Evolutionary conservation across 306 rosid species (phyloP).

Genomic region (Vicia sativa): DNA sequence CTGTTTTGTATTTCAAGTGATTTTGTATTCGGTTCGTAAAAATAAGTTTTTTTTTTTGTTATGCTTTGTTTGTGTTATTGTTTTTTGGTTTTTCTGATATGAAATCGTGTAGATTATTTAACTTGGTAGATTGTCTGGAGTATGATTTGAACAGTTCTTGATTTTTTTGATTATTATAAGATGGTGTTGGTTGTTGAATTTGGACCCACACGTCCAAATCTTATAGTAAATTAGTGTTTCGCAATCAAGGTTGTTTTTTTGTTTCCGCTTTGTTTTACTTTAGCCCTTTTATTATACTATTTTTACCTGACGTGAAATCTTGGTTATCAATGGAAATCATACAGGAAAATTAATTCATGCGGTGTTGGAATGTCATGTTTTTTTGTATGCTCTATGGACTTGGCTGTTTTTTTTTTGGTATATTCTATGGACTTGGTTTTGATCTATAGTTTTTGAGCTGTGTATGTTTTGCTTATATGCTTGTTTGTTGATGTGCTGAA

Average conservation of each 20-base stretch:
- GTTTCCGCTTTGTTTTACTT: background rate
- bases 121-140: slow-evolving; percentile 9
- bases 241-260: background rate
- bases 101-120: slow-evolving; percentile 21
- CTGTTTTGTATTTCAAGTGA: background rate
- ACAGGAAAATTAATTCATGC: background rate
- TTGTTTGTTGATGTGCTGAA: background rate
- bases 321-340: background rate
- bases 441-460: too few relatives aligned
- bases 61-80: background rate
- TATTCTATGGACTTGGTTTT: background rate
- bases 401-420: too few relatives aligned
- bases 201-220: slow-evolving; percentile 43
- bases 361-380: background rate
- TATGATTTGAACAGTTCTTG: slow-evolving; percentile 31
- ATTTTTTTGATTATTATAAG: slow-evolving; percentile 1
- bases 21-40: background rate
- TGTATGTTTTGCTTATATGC: background rate
- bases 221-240: slow-evolving; percentile 29
- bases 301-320: background rate
- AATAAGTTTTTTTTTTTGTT: background rate
- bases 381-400: background rate
- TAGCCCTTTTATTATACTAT: background rate
- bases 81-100: background rate
- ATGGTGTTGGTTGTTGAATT: slow-evolving; percentile 37